These are phyloP conservation scores for Eudorina sp. DNA, from an alignment of 139 green algal species.

Conservation along the genomic window DNA sequence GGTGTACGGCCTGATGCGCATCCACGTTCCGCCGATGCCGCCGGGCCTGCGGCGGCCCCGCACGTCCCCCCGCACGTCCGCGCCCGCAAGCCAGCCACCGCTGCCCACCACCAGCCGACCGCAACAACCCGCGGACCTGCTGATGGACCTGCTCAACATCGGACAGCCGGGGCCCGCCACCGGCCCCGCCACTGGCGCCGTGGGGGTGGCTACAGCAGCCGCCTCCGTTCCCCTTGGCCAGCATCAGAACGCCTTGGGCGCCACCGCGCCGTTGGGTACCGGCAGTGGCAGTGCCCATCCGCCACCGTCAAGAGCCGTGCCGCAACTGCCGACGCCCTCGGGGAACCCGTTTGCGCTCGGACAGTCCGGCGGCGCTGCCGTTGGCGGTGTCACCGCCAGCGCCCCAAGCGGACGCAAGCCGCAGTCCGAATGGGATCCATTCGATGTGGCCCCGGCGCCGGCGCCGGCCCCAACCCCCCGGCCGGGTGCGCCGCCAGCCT, in stretches of 20 bases:
- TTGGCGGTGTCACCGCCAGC: background rate
- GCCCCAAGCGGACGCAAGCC: no score
- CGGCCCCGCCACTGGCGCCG: background rate
- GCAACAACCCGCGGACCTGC: background rate
- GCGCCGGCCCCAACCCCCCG: background rate
- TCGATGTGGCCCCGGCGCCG: background rate
- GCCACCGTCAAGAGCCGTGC: no score
- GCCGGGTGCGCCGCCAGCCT: background rate
- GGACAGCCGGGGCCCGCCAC: background rate
- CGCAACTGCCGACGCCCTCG: background rate
- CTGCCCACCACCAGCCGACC: no score
- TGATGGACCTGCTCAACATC: background rate
- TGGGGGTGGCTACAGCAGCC: background rate
- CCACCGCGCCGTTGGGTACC: background rate
- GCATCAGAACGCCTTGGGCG: background rate
- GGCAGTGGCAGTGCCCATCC: no score
- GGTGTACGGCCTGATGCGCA: constrained; percentile 31
- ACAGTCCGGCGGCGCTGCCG: no score
- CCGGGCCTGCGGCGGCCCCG: background rate
- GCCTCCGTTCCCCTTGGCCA: background rate
- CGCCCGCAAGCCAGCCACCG: no score
- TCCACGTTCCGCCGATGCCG: constrained; percentile 30
- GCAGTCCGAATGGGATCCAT: no score
- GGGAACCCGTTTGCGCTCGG: constrained; percentile 14
- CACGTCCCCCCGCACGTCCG: no score